Percentiles rank a stretch among this genome's conserved stretches.
Conservation (phyloP, 169 alveolate species). For the Plasmodium yoelii region DNA sequence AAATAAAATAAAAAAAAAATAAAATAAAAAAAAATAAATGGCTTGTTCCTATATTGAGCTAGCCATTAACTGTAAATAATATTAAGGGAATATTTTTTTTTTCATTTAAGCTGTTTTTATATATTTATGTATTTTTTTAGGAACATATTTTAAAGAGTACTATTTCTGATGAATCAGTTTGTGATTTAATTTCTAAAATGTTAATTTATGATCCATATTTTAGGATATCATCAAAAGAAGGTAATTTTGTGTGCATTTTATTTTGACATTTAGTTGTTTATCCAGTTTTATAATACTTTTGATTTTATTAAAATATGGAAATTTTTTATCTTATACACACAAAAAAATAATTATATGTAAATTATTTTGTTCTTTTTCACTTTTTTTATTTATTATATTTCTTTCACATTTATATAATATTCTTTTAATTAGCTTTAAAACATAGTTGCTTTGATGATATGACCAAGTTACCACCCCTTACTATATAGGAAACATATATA, state of each 20-base stretch:
- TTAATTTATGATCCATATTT: conserved; percentile 64
- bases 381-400: neutral
- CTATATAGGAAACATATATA: too few species aligned
- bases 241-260: conserved; percentile 9
- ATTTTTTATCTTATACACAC: neutral
- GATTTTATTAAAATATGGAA: neutral
- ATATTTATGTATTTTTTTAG: conserved; percentile 11
- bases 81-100: too few species aligned
- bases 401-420: neutral
- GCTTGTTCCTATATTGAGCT: neutral
- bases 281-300: neutral
- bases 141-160: conserved; percentile 25
- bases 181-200: conserved; percentile 62
- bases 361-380: neutral
- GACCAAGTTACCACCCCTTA: too few species aligned
- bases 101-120: too few species aligned
- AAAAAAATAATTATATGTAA: neutral
- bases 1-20: conserved; percentile 3
- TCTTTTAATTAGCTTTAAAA: conserved; percentile 40
- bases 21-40: neutral
- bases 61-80: too few species aligned
- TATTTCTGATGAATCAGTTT: conserved; percentile 31
- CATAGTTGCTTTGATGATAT: conserved; percentile 62
- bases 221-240: conserved; percentile 74
- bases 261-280: too few species aligned